These are phyloP conservation scores for Cryptosporidium canis DNA, from an alignment of 169 alveolate species.

Conservation along the genomic window DNA sequence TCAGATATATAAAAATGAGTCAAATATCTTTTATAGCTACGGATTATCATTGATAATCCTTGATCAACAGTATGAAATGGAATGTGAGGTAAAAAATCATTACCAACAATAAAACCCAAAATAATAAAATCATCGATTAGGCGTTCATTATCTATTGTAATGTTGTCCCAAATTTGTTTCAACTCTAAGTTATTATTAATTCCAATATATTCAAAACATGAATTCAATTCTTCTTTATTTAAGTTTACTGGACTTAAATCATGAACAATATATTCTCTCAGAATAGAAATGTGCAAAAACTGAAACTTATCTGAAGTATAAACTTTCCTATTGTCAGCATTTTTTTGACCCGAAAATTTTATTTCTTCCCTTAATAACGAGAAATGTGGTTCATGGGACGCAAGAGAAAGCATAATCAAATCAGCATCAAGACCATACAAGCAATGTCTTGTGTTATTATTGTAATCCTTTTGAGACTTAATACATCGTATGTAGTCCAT, in stretches of 20 bases:
- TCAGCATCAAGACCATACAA: constrained; percentile 99
- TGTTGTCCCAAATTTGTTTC: background rate
- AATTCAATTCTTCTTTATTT: constrained; percentile 53
- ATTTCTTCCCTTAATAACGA: constrained; percentile 93
- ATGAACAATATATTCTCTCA: constrained; percentile 74
- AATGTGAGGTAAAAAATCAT: constrained; percentile 95
- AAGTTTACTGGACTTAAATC: constrained; percentile 36
- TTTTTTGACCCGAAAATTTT: constrained; percentile 74
- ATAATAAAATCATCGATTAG: constrained; percentile 93
- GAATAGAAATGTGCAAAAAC: constrained; percentile 74
- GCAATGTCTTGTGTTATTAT: constrained; percentile 95
- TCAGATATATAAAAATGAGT: constrained; percentile 71
- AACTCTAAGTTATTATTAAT: background rate
- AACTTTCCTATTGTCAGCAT: constrained; percentile 56
- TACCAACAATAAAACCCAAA: constrained; percentile 94
- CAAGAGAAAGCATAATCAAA: constrained; percentile 95
- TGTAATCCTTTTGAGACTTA: constrained; percentile 81
- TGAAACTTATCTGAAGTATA: constrained; percentile 75
- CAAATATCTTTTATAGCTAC: constrained; percentile 80
- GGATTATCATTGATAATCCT: constrained; percentile 88
- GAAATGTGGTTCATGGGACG: constrained; percentile 96
- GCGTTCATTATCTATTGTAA: constrained; percentile 64
- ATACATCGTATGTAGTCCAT: constrained; percentile 90
- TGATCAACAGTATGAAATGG: constrained; percentile 88
- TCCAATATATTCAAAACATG: background rate